Evolutionary conservation across 306 rosid genomes (phyloP).

Genomic region (Prunus dulcis): DNA sequence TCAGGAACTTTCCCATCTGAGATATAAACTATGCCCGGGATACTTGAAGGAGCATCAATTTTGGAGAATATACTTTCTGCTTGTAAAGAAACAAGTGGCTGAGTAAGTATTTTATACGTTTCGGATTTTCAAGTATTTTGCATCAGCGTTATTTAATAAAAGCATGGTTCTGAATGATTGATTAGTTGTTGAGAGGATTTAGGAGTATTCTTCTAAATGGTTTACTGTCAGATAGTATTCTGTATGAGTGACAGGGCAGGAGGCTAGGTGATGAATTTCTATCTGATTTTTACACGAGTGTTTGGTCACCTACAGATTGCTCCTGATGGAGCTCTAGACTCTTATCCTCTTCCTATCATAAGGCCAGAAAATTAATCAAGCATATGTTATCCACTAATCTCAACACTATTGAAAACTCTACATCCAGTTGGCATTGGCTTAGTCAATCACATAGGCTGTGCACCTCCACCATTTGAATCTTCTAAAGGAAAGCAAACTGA

Average conservation of each 20-base stretch:
- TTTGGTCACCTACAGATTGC: background rate
- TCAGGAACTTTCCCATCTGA: conserved; percentile 77
- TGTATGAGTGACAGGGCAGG: background rate
- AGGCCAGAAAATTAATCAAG: background rate
- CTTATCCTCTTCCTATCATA: background rate
- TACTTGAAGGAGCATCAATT: conserved; percentile 78
- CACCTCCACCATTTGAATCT: background rate
- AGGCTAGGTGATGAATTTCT: background rate
- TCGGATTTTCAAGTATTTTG: conserved; percentile 9
- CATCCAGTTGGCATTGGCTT: background rate
- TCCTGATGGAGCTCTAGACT: background rate
- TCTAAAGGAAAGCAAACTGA: background rate
- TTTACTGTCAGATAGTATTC: background rate
- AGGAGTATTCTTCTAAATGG: background rate
- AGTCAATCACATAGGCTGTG: background rate
- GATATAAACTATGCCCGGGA: conserved; percentile 84
- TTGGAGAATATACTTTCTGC: conserved; percentile 81
- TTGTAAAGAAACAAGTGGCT: conserved; percentile 61
- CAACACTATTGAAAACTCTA: background rate
- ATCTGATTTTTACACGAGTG: background rate
- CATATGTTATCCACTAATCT: background rate
- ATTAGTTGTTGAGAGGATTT: background rate
- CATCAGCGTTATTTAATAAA: background rate
- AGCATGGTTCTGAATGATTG: background rate
- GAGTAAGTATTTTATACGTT: conserved; percentile 51